Percentiles rank a stretch among this genome's conserved stretches.
Conservation (phyloP, 2,329 filamentous ascomycete species). For the Arthroderma uncinatum region DNA sequence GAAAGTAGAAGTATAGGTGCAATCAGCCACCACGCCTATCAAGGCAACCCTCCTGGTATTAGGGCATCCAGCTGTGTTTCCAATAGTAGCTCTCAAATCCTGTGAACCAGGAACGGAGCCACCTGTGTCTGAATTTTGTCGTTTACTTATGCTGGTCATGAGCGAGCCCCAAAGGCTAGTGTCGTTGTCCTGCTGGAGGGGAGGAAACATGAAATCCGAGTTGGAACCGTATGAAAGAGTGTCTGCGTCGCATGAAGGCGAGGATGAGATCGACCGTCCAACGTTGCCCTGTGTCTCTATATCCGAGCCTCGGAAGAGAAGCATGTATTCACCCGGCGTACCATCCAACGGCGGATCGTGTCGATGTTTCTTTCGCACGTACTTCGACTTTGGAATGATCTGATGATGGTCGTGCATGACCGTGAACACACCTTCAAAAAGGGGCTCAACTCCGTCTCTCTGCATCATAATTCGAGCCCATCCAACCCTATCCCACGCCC, state of each 20-base stretch:
- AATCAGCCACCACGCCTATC: constrained; percentile 86
- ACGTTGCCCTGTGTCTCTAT: constrained; percentile 52
- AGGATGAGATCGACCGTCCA: constrained; percentile 44
- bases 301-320: constrained; percentile 87
- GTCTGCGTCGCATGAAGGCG: constrained; percentile 59
- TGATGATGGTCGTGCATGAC: constrained; percentile 76
- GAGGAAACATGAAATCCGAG: constrained; percentile 52
- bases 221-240: constrained; percentile 67
- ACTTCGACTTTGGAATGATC: constrained; percentile 64
- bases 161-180: constrained; percentile 48
- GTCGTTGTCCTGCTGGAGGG: constrained; percentile 34
- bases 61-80: constrained; percentile 72
- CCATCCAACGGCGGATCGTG: constrained; percentile 56
- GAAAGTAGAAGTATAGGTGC: constrained; percentile 69
- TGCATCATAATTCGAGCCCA: constrained; percentile 76
- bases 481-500: constrained; percentile 67
- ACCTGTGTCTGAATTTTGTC: constrained; percentile 46
- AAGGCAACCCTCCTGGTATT: constrained; percentile 82
- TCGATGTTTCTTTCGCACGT: constrained; percentile 57
- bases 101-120: constrained; percentile 55
- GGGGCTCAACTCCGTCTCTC: constrained; percentile 61
- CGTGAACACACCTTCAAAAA: constrained; percentile 86
- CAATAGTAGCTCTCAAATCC: constrained; percentile 68
- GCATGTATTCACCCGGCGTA: constrained; percentile 62
- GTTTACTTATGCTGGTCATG: constrained; percentile 55